Base-by-base conservation (phyloP, 2,329 filamentous ascomycete species). In the Fusarium sp. region DNA sequence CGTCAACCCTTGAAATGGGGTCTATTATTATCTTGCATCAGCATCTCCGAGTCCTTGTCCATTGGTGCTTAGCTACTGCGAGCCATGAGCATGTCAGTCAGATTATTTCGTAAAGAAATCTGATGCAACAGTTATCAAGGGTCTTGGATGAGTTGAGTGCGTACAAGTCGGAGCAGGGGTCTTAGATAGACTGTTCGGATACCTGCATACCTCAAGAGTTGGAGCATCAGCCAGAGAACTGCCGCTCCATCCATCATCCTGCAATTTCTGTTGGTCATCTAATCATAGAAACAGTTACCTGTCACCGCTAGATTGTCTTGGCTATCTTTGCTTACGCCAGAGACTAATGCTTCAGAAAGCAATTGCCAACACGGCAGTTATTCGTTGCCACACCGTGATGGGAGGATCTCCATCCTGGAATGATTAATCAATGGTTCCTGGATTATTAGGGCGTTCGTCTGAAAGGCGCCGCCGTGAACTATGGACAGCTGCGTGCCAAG, bases 401-500 rank as follows among this genome's bases (percentile, higher is more conserved):
- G 52, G 41, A 27, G 46, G 40, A 35, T 61, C 53, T 45, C 33
- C n/a, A 38, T 50, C 23, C 38, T 41, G 7, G 15, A 26, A 8
- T 35, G 7, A 40, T 20, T n/a, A 40, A 23, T 17, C 41, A 27
- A 44, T 41, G 33, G 53, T 56, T 42, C 54, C 48, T 59, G 45
- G 23, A 53, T 50, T 57, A 27, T 45, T 48, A 18, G 11, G 42
- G 56, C 26, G 46, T 65, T 53, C 57, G 42, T 61, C 64, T 55
- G 58, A 52, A 70, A 66, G 56, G 50, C 60, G 52, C 66, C 63
- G 46, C 66, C 67, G 67, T 64, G 71, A 75, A 71, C 61, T 64
- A 49, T 68, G 73, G 64, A 49, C 62, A 59, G 62, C 57, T 66
- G 65, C 67, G 67, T 67, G 45, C 46, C 62, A 60, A 58, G 62